Evolutionary conservation across 345 rosid species (phyloP).

Genomic region (Eucalyptus pauciflora): DNA sequence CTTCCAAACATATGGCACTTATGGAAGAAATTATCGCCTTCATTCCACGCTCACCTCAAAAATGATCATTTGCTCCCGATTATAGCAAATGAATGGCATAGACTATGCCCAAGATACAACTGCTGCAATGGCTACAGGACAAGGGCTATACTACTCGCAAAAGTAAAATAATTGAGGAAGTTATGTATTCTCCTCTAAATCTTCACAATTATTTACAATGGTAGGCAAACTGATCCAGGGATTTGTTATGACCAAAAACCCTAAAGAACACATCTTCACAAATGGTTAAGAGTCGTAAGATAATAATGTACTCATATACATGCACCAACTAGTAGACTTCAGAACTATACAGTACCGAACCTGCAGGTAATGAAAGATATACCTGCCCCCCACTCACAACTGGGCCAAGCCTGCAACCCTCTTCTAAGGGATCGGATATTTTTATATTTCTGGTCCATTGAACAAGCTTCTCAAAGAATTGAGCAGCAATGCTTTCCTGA

Average conservation of each 20-base stretch:
- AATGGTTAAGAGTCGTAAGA: background rate
- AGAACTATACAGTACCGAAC: background rate
- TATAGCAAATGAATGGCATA: background rate
- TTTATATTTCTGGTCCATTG: conserved; percentile 73
- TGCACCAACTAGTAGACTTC: background rate
- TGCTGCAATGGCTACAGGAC: background rate
- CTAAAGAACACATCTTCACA: background rate
- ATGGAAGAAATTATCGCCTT: background rate
- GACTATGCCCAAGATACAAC: background rate
- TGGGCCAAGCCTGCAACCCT: conserved; percentile 91
- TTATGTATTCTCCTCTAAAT: background rate
- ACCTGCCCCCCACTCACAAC: conserved; percentile 84
- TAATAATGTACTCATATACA: background rate
- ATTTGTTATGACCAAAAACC: background rate
- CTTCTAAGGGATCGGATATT: conserved; percentile 83
- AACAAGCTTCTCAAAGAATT: conserved; percentile 61
- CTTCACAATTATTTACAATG: background rate
- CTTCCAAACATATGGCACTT: background rate
- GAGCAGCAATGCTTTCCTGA: conserved; percentile 63
- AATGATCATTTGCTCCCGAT: background rate
- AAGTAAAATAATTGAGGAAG: background rate
- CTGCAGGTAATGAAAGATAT: background rate
- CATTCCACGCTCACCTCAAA: background rate
- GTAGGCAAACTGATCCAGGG: background rate
- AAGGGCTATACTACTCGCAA: no score